Percentiles rank a stretch among this genome's conserved stretches.
Conservation (phyloP, 148 eudicot species). For the Beta vulgaris region DNA sequence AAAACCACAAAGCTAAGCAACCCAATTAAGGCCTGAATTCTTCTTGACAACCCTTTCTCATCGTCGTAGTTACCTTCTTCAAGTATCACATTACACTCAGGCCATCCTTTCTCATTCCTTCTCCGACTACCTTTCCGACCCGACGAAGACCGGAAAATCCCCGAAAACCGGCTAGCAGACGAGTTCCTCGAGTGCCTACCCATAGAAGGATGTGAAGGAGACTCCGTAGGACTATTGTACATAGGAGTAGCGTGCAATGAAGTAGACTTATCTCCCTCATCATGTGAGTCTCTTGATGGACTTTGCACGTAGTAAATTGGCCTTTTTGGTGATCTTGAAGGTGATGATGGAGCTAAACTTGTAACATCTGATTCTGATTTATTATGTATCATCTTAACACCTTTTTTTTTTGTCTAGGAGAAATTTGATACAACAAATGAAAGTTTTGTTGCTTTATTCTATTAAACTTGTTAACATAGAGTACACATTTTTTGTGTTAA, state of each 20-base stretch:
- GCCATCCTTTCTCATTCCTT: slow-evolving; percentile 95
- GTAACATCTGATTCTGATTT: slow-evolving; percentile 92
- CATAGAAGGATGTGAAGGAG: slow-evolving; percentile 81
- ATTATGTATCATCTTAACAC: slow-evolving; percentile 51
- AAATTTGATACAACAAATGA: too few species aligned
- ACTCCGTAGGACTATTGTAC: slow-evolving; percentile 74
- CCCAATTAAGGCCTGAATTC: slow-evolving; percentile 53
- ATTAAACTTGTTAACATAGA: background rate
- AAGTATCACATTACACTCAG: slow-evolving; percentile 87
- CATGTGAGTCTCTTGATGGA: slow-evolving; percentile 92
- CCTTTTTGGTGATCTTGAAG: slow-evolving; percentile 81
- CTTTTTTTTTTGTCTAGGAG: background rate
- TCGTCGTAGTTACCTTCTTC: slow-evolving; percentile 89
- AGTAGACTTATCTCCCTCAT: slow-evolving; percentile 81
- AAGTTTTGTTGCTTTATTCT: too few species aligned
- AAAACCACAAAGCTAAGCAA: slow-evolving; percentile 51
- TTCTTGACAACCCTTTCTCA: slow-evolving; percentile 50
- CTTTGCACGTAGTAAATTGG: slow-evolving; percentile 81
- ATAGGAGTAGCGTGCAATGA: slow-evolving; percentile 75
- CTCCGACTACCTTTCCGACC: slow-evolving; percentile 59
- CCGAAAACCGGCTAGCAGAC: slow-evolving; percentile 88
- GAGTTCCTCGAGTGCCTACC: slow-evolving; percentile 96
- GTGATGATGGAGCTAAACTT: slow-evolving; percentile 90
- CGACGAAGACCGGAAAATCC: slow-evolving; percentile 83
- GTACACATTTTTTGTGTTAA: background rate